phyloP scores from a whole-genome alignment of 495 filamentous ascomycete genomes.

The Penicillium bialowiezense region DNA sequence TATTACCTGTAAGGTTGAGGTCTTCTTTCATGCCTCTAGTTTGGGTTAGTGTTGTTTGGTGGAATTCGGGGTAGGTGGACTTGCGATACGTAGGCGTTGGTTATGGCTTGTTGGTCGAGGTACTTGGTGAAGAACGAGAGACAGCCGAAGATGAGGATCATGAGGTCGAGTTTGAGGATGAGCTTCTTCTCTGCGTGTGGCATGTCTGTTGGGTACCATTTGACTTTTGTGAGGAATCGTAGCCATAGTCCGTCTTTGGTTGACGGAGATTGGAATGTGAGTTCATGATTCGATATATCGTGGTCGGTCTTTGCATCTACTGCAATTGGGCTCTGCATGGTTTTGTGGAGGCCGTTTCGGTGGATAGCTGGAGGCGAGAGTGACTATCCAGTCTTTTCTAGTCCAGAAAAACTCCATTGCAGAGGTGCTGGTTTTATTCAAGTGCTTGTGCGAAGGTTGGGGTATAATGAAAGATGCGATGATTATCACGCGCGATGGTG shows the following conservation, averaged over 20 bases:
- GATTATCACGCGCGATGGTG: slow-evolving; percentile 8
- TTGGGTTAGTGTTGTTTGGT: background rate
- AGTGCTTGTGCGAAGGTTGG: background rate
- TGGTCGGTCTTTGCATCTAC: background rate
- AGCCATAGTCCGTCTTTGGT: background rate
- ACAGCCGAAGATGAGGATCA: slow-evolving; percentile 17
- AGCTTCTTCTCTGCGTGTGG: slow-evolving; percentile 5
- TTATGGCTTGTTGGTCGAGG: slow-evolving; percentile 32
- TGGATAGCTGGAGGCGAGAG: background rate
- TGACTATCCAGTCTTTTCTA: no score
- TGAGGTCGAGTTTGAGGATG: slow-evolving; percentile 15
- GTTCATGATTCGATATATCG: background rate
- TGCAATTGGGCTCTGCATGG: background rate
- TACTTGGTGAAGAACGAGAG: slow-evolving; percentile 36
- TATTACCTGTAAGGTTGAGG: slow-evolving; percentile 7
- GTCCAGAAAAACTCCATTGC: no score
- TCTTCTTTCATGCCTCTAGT: slow-evolving; percentile 18
- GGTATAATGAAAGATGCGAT: slow-evolving; percentile 1
- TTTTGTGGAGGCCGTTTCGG: background rate
- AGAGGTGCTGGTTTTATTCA: background rate
- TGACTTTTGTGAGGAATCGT: background rate
- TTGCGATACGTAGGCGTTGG: slow-evolving; percentile 35
- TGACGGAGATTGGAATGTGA: background rate
- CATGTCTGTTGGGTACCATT: background rate
- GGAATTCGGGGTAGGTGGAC: background rate